Evolutionary conservation across 2,329 filamentous ascomycete genomes (phyloP).

Genomic region (Aspergillus fumigatus): DNA sequence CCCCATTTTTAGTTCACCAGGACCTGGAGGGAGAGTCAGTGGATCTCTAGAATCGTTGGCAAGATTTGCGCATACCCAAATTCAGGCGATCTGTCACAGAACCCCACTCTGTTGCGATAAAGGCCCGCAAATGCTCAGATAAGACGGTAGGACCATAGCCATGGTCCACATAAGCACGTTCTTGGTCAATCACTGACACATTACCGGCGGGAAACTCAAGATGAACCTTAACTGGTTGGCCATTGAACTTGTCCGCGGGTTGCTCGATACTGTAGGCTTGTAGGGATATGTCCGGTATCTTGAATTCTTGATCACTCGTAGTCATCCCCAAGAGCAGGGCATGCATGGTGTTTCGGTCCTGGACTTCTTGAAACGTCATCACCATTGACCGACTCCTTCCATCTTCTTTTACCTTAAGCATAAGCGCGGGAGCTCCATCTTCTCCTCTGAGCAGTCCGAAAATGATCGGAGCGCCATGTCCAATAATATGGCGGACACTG

Average conservation of each 20-base stretch:
- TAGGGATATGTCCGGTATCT: conserved; percentile 66
- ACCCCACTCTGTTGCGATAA: conserved; percentile 71
- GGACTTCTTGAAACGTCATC: conserved; percentile 69
- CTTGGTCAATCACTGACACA: conserved; percentile 63
- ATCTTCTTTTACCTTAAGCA: conserved; percentile 65
- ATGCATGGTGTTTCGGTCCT: conserved; percentile 67
- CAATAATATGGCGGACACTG: conserved; percentile 66
- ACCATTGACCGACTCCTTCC: conserved; percentile 67
- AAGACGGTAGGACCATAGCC: conserved; percentile 64
- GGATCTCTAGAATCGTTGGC: neutral
- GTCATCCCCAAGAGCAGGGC: conserved; percentile 68
- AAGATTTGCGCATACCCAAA: conserved; percentile 45
- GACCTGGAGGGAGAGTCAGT: conserved; percentile 39
- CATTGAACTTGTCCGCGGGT: conserved; percentile 32
- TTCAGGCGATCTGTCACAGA: conserved; percentile 81
- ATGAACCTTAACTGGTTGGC: conserved; percentile 26
- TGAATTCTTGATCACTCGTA: conserved; percentile 62
- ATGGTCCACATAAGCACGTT: conserved; percentile 51
- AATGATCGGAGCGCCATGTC: conserved; percentile 63
- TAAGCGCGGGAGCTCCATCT: conserved; percentile 62
- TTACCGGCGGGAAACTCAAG: conserved; percentile 35
- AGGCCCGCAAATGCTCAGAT: conserved; percentile 69
- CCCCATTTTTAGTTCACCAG: conserved; percentile 66
- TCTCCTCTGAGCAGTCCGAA: conserved; percentile 75
- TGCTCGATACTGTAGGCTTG: conserved; percentile 60